Percentiles rank a stretch among this genome's conserved stretches.
Conservation (phyloP, 805 yeast genomes). For the Kodamaea sagamina region DNA sequence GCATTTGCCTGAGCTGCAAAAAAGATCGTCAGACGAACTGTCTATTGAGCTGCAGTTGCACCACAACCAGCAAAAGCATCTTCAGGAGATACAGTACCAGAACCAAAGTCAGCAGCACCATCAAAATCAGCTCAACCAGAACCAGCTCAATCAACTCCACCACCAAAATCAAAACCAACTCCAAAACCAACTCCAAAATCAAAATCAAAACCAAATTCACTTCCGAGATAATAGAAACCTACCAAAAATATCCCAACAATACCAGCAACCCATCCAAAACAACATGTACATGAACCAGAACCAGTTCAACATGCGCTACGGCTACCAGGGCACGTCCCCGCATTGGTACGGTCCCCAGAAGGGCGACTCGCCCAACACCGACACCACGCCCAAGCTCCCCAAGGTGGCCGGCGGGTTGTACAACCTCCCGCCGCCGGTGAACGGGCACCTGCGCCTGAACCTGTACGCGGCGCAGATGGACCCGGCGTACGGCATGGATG, state of each 20-base stretch:
- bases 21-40: conserved; percentile 23
- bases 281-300: conserved; percentile 23
- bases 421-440: conserved; percentile 30
- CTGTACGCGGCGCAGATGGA: conserved; percentile 19
- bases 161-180: conserved; percentile 8
- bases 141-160: conserved; percentile 12
- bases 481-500: conserved; percentile 10
- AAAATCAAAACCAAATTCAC: conserved; percentile 12
- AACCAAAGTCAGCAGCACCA: conserved; percentile 8
- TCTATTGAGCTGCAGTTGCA: conserved; percentile 21
- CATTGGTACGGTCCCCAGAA: conserved; percentile 24
- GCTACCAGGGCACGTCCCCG: conserved; percentile 21
- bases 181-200: conserved; percentile 13
- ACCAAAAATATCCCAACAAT: conserved; percentile 24
- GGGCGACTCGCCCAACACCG: conserved; percentile 29
- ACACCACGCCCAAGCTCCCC: conserved; percentile 35
- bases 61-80: conserved; percentile 19
- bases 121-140: conserved; percentile 7
- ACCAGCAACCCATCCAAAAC: conserved; percentile 20
- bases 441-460: conserved; percentile 33
- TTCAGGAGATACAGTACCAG: conserved; percentile 20
- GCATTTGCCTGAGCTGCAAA: conserved; percentile 50
- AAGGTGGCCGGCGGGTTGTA: conserved; percentile 31
- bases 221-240: conserved; percentile 16
- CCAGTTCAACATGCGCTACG: conserved; percentile 12